These are phyloP conservation scores for Lepiota venenata DNA, from an alignment of 768 basidiomycete genomes.

Conservation along the genomic window DNA sequence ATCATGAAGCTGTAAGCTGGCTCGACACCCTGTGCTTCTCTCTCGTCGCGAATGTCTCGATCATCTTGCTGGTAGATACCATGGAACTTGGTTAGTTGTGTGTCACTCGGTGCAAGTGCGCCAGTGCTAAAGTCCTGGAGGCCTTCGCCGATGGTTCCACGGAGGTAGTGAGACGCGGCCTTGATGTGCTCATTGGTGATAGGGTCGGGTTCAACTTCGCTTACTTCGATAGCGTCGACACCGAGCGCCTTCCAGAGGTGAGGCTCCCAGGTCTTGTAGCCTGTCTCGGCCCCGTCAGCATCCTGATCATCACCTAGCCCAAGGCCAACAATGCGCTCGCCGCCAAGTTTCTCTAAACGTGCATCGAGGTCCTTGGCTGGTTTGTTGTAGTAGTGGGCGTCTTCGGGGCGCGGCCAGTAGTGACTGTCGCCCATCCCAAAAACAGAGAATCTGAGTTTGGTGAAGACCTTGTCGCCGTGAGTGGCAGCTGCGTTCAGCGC, in stretches of 20 bases:
- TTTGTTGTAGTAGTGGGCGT: constrained; percentile 98
- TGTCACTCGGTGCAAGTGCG: constrained; percentile 87
- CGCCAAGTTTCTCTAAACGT: constrained; percentile 77
- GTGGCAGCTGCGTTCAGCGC: constrained; percentile 64
- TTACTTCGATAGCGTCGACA: constrained; percentile 84
- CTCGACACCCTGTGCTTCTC: constrained; percentile 88
- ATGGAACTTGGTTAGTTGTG: constrained; percentile 97
- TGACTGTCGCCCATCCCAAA: constrained; percentile 98
- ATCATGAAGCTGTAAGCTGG: constrained; percentile 99
- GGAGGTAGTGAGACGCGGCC: constrained; percentile 88
- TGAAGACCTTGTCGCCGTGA: constrained; percentile 55
- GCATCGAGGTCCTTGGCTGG: constrained; percentile 87
- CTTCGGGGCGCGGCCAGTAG: constrained; percentile 97
- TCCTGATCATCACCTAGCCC: constrained; percentile 98
- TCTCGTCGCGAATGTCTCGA: constrained; percentile 96
- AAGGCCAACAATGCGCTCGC: constrained; percentile 64
- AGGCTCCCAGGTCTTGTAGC: constrained; percentile 96
- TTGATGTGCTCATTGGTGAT: constrained; percentile 99
- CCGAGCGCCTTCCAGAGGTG: constrained; percentile 91
- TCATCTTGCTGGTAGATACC: constrained; percentile 98
- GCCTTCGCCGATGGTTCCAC: constrained; percentile 94
- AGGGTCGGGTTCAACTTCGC: constrained; percentile 91
- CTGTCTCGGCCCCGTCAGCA: constrained; percentile 92
- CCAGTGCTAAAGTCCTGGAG: constrained; percentile 84
- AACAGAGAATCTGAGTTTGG: constrained; percentile 73